Evolutionary conservation across 768 basidiomycete species (phyloP), one percentile per base, ranked within the genome.

Genomic region (Lyophyllum shimeji): DNA sequence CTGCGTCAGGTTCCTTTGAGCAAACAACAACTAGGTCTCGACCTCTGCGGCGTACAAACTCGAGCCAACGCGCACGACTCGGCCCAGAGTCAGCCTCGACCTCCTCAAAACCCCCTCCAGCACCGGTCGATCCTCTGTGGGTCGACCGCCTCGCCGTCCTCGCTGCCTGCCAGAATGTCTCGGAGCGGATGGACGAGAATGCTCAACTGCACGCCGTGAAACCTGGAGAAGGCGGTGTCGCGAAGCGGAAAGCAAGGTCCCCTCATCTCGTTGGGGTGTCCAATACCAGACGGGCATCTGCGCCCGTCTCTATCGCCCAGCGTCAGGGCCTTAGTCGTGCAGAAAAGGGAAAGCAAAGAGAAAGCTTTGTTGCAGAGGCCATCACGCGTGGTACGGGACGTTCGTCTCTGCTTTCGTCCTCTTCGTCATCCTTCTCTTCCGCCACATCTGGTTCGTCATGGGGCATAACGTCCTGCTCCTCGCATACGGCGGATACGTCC

Each of bases 121-220:
- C 53, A 25, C 60, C 60, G 3, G 60, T 57, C 17, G 56, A 43
- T 27, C 50, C 46, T 23, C 48, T 61, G 11, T 61, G 60, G 60
- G 46, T 46, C 23, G 60, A 61, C 44, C 60, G 60, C 9, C 45
- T 31, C 7, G 33, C 56, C 9, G 33, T 76, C 23, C 49, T 76
- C 34, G 64, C 67, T 39, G 65, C 72, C 24, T 57, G 75, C 29
- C 73, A 73, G 55, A 71, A 67, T 29, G 70, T 73, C 11, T 72
- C 71, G n/a, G 70, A 69, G 29, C 63, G 66, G 20, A 67, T 72
- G 39, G 68, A 75, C 53, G 67, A 69, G 29, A 67, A 66, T 27
- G 68, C 62, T 18, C 61, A 62, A 2, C 20, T 65, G 24, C 57
- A 52, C 15, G 55, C 53, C 23, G 53, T 56, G 25, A 48, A 61